These are phyloP conservation scores for Echria macrotheca DNA, from an alignment of 495 filamentous ascomycete species.

Conservation along the genomic window DNA sequence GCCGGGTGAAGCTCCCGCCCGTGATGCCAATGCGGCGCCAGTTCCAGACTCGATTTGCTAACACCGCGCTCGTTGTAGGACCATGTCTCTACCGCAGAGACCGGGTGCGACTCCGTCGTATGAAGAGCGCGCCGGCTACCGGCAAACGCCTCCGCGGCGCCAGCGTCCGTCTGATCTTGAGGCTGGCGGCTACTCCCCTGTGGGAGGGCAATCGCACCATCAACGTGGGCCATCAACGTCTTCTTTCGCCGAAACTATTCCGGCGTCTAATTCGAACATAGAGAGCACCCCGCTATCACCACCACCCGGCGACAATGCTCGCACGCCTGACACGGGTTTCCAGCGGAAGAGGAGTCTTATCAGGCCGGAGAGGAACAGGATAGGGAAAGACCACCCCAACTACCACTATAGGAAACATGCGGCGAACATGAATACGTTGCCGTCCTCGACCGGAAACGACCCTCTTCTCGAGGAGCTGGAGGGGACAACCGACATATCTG, in stretches of 20 bases:
- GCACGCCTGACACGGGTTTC: conserved; percentile 34
- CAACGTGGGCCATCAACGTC: conserved; percentile 45
- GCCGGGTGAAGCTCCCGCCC: conserved; percentile 8
- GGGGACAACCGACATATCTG: conserved; percentile 40
- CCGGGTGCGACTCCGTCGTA: conserved; percentile 56
- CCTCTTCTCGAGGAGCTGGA: conserved; percentile 69
- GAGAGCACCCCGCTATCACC: conserved; percentile 42
- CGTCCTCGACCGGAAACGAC: conserved; percentile 88
- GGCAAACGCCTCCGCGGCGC: conserved; percentile 62
- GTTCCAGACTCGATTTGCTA: too few species aligned
- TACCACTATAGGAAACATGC: conserved; percentile 92
- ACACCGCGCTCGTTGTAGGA: conserved; percentile 15
- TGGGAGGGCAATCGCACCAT: conserved; percentile 34
- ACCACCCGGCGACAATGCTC: conserved; percentile 15
- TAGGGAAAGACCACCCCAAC: conserved; percentile 80
- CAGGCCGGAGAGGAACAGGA: conserved; percentile 76
- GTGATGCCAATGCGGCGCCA: too few species aligned
- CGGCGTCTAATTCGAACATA: conserved; percentile 41
- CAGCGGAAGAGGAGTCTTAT: conserved; percentile 77
- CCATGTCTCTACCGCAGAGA: conserved; percentile 66
- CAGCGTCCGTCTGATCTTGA: conserved; percentile 62
- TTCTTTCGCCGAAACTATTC: conserved; percentile 46
- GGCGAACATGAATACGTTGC: conserved; percentile 78
- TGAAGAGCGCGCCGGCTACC: conserved; percentile 55
- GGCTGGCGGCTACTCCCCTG: conserved; percentile 45